Evolutionary conservation across 139 green algal species (phyloP).

Genomic region (Dunaliella sp.): DNA sequence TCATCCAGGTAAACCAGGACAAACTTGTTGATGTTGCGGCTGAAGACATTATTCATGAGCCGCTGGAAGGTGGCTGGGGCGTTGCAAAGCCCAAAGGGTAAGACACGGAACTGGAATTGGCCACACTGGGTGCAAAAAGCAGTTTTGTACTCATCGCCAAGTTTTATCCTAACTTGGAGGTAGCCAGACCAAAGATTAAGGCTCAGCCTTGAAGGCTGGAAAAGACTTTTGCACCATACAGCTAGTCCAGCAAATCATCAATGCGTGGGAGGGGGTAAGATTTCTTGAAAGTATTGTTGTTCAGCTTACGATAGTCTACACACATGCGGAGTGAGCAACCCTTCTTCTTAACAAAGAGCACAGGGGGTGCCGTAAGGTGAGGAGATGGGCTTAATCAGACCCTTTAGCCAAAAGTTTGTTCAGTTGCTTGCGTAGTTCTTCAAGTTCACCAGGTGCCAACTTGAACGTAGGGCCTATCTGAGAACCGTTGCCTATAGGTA

Average conservation of each 20-base stretch:
- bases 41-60: conserved; percentile 48
- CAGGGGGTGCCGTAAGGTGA: conserved; percentile 36
- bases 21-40: conserved; percentile 29
- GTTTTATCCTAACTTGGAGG: conserved; percentile 25
- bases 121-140: conserved; percentile 22
- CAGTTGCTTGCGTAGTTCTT: background rate
- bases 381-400: conserved; percentile 19
- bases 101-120: conserved; percentile 34
- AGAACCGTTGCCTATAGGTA: background rate
- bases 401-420: conserved; percentile 13
- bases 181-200: conserved; percentile 19
- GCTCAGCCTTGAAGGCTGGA: too few relatives aligned
- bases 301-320: conserved; percentile 40
- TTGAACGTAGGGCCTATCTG: background rate
- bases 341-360: conserved; percentile 57
- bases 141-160: conserved; percentile 26
- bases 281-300: conserved; percentile 24
- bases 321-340: conserved; percentile 49
- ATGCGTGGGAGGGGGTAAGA: conserved; percentile 19
- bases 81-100: conserved; percentile 49
- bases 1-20: conserved; percentile 54
- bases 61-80: conserved; percentile 41
- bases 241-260: conserved; percentile 18
- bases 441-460: background rate
- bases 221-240: conserved; percentile 12